A percentile compares a stretch with the other conserved stretches of the same genome.
Evolutionary conservation across 2,329 filamentous ascomycete species (phyloP).

Genomic region (Incumbomyces lentus): DNA sequence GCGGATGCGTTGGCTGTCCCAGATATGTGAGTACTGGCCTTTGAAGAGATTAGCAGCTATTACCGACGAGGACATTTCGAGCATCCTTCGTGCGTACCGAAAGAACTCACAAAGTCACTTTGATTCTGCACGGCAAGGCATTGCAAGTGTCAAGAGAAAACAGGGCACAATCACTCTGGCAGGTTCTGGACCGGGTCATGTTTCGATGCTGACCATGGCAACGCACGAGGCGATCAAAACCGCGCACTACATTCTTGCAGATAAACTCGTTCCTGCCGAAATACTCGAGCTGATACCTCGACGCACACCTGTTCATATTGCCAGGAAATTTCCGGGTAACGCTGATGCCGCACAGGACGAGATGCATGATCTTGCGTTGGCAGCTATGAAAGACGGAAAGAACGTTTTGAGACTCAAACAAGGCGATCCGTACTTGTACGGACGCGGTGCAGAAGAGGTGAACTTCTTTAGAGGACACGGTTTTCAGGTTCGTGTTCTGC

Average conservation of each 20-base stretch:
- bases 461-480: conserved; percentile 68
- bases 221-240: conserved; percentile 39
- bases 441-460: conserved; percentile 86
- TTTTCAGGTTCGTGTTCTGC: conserved; percentile 62
- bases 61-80: conserved; percentile 66
- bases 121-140: background rate
- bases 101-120: conserved; percentile 21
- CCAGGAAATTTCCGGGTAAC: conserved; percentile 94
- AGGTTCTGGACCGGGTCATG: conserved; percentile 85
- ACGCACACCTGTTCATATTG: conserved; percentile 79
- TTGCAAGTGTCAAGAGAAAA: conserved; percentile 26
- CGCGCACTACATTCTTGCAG: conserved; percentile 41
- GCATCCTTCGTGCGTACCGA: conserved; percentile 62
- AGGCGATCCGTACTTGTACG: conserved; percentile 93
- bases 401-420: conserved; percentile 87
- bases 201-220: conserved; percentile 71
- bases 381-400: conserved; percentile 57
- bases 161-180: conserved; percentile 73
- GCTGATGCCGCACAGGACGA: conserved; percentile 89
- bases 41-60: conserved; percentile 70
- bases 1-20: conserved; percentile 82
- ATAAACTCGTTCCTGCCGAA: conserved; percentile 55
- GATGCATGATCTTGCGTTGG: conserved; percentile 66
- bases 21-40: conserved; percentile 99
- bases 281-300: conserved; percentile 86